A percentile compares a stretch with the other conserved stretches of the same genome.
Evolutionary conservation across 176 grass and related monocot genomes (phyloP).

Genomic region (Dendrocalamus sinicus): DNA sequence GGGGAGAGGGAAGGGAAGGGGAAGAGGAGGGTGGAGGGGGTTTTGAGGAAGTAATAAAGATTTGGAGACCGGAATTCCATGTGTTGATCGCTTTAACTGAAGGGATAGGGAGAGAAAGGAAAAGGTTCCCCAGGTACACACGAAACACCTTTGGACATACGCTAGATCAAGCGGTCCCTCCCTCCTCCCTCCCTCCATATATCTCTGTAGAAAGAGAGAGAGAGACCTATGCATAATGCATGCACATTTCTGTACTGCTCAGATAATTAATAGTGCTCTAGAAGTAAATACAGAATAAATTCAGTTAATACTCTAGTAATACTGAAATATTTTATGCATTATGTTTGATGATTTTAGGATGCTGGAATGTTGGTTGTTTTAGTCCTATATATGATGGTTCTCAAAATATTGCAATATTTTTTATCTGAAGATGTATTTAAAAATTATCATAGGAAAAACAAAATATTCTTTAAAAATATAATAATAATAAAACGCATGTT

Average conservation of each 20-base stretch:
- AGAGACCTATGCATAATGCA: neutral
- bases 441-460: neutral
- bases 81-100: constrained; percentile 68
- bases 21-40: constrained; percentile 15
- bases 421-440: neutral
- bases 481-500: neutral
- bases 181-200: constrained; percentile 16
- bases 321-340: constrained; percentile 1
- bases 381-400: neutral
- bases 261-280: neutral
- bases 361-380: neutral
- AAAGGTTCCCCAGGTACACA: constrained; percentile 67
- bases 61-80: constrained; percentile 73
- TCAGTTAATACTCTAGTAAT: neutral
- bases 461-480: neutral
- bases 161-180: constrained; percentile 52
- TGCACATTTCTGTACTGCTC: neutral
- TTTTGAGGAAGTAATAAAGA: constrained; percentile 60
- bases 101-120: constrained; percentile 54
- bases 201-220: neutral
- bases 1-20: constrained; percentile 39
- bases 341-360: constrained; percentile 16
- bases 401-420: neutral
- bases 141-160: constrained; percentile 69
- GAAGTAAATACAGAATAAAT: constrained; percentile 2